These are phyloP conservation scores for Aspergillus novoparasiticus DNA, from an alignment of 2,329 filamentous ascomycete genomes.

Conservation along the genomic window DNA sequence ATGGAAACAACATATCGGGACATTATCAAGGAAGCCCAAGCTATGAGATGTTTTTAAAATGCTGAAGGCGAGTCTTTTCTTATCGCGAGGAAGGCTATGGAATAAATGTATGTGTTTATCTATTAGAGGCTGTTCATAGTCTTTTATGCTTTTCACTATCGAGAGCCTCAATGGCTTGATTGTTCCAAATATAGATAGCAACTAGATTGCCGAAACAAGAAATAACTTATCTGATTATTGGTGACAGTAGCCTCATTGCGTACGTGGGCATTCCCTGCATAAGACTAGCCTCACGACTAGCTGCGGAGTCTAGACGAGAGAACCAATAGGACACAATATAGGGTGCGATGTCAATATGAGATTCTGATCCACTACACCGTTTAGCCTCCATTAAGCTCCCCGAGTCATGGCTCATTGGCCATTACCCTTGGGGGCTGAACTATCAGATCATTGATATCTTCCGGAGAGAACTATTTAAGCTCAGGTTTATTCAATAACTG, in stretches of 20 bases:
- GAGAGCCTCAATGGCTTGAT: background rate
- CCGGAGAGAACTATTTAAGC: background rate
- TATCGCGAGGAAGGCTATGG: background rate
- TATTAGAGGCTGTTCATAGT: background rate
- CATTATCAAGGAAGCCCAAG: background rate
- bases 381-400: background rate
- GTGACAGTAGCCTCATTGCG: background rate
- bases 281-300: background rate
- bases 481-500: background rate
- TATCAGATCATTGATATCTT: background rate
- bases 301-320: background rate
- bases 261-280: background rate
- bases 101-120: background rate
- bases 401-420: background rate
- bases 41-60: background rate
- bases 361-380: background rate
- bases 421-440: background rate
- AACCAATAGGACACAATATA: background rate
- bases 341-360: background rate
- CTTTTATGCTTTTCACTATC: background rate
- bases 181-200: background rate
- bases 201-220: background rate
- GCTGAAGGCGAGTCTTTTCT: background rate
- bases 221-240: background rate
- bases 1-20: slow-evolving; percentile 4